Evolutionary conservation across 768 basidiomycete genomes (phyloP).

Genomic region (Tulasnella sp.): DNA sequence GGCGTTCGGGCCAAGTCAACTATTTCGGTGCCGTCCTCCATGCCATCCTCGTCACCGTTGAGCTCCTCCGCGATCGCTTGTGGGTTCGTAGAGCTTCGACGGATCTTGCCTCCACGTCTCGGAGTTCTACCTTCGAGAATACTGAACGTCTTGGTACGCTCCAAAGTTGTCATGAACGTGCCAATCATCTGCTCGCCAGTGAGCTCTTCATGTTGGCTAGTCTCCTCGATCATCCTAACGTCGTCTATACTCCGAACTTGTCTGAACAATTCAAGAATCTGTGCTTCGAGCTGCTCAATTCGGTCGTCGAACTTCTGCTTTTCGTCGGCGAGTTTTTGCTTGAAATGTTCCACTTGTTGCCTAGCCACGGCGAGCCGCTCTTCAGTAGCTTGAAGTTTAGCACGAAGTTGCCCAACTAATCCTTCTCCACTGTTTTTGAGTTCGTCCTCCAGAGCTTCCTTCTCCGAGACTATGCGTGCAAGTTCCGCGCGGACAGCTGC

Average conservation of each 20-base stretch:
- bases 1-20: slow-evolving; percentile 26
- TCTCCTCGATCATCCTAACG: not conserved
- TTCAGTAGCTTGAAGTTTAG: slow-evolving; percentile 66
- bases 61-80: slow-evolving; percentile 37
- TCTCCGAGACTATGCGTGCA: slow-evolving; percentile 73
- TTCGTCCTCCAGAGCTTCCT: slow-evolving; percentile 80
- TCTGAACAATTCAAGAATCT: slow-evolving; percentile 91
- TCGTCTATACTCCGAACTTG: slow-evolving; percentile 79
- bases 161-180: slow-evolving; percentile 77
- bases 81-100: not conserved
- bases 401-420: slow-evolving; percentile 79
- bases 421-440: slow-evolving; percentile 80
- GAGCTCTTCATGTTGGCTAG: slow-evolving; percentile 45
- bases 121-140: slow-evolving; percentile 70
- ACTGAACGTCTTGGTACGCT: slow-evolving; percentile 80
- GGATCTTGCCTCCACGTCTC: slow-evolving; percentile 37
- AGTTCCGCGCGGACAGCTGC: slow-evolving; percentile 65
- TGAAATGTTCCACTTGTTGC: slow-evolving; percentile 73
- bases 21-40: slow-evolving; percentile 43
- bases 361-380: slow-evolving; percentile 78
- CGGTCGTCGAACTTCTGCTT: slow-evolving; percentile 80
- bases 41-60: slow-evolving; percentile 44
- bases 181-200: slow-evolving; percentile 75
- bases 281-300: slow-evolving; percentile 84
- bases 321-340: slow-evolving; percentile 76